A percentile compares a stretch with the other conserved stretches of the same genome.
Conservation (phyloP, 2,329 filamentous ascomycete species). For the Fusarium sp. region DNA sequence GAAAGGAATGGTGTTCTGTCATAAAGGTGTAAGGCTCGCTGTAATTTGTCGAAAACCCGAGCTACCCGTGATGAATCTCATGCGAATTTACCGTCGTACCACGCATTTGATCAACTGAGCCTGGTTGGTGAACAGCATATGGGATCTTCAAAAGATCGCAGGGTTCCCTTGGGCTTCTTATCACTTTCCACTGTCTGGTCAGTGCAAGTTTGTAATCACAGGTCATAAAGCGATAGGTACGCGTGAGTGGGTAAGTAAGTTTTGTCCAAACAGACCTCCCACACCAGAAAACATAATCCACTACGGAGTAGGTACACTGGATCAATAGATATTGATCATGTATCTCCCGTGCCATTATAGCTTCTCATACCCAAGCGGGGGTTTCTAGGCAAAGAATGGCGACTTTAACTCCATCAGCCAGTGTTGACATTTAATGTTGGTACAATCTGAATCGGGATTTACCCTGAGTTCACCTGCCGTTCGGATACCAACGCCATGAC, state of each 20-base stretch:
- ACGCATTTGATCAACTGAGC: neutral
- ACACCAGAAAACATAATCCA: neutral
- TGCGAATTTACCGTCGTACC: neutral
- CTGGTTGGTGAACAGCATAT: neutral
- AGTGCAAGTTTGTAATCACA: neutral
- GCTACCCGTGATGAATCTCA: too few species aligned
- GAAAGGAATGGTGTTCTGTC: too few species aligned
- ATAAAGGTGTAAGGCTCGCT: too few species aligned
- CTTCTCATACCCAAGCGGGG: neutral
- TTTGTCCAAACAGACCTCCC: neutral
- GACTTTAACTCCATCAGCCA: constrained; percentile 1
- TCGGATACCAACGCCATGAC: constrained; percentile 11
- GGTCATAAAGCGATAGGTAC: neutral
- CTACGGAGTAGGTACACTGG: neutral
- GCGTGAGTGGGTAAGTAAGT: neutral
- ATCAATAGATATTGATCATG: neutral
- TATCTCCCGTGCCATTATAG: neutral
- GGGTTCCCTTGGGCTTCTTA: neutral
- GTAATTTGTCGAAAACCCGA: too few species aligned
- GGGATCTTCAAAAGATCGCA: neutral
- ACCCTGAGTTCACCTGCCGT: too few species aligned
- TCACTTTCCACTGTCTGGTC: neutral
- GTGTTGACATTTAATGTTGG: neutral
- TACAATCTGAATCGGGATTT: constrained; percentile 13
- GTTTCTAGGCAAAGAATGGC: neutral